Conservation (phyloP, 2,329 filamentous ascomycete species). For the Talaromyces sp. region DNA sequence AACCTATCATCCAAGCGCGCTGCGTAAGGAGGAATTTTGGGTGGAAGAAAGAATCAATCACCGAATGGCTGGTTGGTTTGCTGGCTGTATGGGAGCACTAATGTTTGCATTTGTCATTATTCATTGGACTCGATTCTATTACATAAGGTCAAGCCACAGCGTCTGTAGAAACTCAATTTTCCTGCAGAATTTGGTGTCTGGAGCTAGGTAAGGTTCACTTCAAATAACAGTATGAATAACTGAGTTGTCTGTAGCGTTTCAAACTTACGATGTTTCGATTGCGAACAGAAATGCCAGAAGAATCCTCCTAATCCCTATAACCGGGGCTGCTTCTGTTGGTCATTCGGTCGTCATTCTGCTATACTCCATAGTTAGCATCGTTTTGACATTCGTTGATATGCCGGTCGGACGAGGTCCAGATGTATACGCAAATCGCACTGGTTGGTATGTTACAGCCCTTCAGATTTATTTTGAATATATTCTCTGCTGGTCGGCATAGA, state of each 20-base stretch:
- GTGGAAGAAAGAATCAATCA: neutral
- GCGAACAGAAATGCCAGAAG: neutral
- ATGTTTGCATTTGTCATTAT: neutral
- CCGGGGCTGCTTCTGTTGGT: neutral
- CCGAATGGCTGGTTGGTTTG: neutral
- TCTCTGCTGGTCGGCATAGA: neutral
- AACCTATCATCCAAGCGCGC: neutral
- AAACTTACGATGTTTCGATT: neutral
- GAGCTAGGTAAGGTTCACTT: neutral
- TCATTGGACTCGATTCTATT: neutral
- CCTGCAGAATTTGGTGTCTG: neutral
- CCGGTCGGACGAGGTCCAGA: neutral
- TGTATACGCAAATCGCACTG: neutral
- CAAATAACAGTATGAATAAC: neutral
- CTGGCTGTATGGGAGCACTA: neutral
- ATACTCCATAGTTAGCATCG: neutral
- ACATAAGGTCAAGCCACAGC: neutral
- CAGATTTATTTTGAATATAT: neutral
- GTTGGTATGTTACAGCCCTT: neutral
- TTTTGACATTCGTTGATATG: neutral
- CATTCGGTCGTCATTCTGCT: neutral
- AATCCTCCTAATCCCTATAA: neutral
- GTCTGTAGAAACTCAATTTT: neutral
- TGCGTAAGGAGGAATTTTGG: neutral
- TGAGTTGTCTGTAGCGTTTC: neutral